A percentile compares a stretch with the other conserved stretches of the same genome.
Evolutionary conservation across 495 filamentous ascomycete genomes (phyloP).

Genomic region (Penicillium steckii): DNA sequence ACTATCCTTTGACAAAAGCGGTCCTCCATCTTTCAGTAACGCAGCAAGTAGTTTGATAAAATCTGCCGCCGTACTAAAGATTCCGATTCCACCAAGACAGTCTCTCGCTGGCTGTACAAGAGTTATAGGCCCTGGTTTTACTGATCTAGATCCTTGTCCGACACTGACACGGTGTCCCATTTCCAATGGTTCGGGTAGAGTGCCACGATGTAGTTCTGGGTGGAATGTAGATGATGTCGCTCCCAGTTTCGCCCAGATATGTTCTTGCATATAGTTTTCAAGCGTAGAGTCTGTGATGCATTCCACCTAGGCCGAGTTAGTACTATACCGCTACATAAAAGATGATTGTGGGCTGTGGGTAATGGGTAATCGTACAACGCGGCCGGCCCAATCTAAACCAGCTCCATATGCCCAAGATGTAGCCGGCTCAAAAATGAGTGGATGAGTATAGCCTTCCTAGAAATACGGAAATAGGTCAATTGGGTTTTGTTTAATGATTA

Average conservation of each 20-base stretch:
- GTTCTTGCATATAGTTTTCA: constrained; percentile 41
- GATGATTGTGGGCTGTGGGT: not conserved
- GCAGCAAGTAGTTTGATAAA: constrained; percentile 12
- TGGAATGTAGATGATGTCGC: constrained; percentile 15
- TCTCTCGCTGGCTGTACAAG: constrained; percentile 22
- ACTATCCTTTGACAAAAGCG: not conserved
- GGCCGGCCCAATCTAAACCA: constrained; percentile 48
- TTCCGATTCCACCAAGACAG: constrained; percentile 50
- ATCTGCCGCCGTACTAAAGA: constrained; percentile 32
- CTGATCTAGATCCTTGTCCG: constrained; percentile 3
- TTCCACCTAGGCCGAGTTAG: constrained; percentile 7
- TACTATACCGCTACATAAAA: not conserved
- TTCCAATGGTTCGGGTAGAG: constrained; percentile 1
- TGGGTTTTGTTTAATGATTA: not conserved
- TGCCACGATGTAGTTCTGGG: constrained; percentile 4
- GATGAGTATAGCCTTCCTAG: constrained; percentile 25
- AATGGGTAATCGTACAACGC: constrained; percentile 18
- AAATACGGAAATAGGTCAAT: not conserved
- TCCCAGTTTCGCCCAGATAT: constrained; percentile 40
- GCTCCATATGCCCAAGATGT: constrained; percentile 44
- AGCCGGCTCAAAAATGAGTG: constrained; percentile 45
- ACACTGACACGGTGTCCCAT: constrained; percentile 5
- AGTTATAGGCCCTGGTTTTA: not conserved
- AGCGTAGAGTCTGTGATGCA: constrained; percentile 31
- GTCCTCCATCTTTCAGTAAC: constrained; percentile 9